A percentile compares a stretch with the other conserved stretches of the same genome.
Conservation (phyloP, 2,329 filamentous ascomycete genomes). For the Trichoderma sp. region DNA sequence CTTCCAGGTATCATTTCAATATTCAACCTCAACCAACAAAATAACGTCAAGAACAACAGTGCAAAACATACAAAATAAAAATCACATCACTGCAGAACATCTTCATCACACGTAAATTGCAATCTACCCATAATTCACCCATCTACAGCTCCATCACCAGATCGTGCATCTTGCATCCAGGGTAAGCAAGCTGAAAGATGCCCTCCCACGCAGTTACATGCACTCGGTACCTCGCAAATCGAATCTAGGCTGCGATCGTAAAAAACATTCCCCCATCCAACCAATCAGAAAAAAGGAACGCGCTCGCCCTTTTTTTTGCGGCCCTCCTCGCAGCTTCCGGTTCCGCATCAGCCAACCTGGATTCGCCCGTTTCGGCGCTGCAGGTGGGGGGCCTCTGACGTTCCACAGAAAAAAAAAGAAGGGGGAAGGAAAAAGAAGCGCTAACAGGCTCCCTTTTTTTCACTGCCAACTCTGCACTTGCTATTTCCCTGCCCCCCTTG, state of each 20-base stretch:
- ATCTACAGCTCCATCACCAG: background rate
- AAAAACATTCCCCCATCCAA: background rate
- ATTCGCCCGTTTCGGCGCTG: background rate
- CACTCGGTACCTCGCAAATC: background rate
- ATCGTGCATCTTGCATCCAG: constrained; percentile 10
- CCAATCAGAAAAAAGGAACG: constrained; percentile 19
- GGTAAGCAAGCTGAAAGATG: background rate
- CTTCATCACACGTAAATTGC: background rate
- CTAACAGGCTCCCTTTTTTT: constrained; percentile 25
- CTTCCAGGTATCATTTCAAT: background rate
- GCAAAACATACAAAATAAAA: background rate
- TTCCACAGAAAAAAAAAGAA: background rate
- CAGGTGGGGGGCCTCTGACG: background rate
- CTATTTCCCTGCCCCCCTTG: background rate
- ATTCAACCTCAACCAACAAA: background rate
- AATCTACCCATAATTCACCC: background rate
- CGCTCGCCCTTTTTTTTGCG: background rate
- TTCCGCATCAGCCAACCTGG: background rate
- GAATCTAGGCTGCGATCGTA: constrained; percentile 10
- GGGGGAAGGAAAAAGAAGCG: background rate
- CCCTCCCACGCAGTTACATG: background rate
- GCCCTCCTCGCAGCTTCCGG: background rate
- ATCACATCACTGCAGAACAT: background rate
- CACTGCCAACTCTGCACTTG: background rate
- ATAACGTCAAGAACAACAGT: background rate